Percentiles rank a stretch among this genome's conserved stretches.
These are phyloP conservation scores for Fraxinus angustifolia DNA, from an alignment of 305 asterid species.

Conservation along the genomic window DNA sequence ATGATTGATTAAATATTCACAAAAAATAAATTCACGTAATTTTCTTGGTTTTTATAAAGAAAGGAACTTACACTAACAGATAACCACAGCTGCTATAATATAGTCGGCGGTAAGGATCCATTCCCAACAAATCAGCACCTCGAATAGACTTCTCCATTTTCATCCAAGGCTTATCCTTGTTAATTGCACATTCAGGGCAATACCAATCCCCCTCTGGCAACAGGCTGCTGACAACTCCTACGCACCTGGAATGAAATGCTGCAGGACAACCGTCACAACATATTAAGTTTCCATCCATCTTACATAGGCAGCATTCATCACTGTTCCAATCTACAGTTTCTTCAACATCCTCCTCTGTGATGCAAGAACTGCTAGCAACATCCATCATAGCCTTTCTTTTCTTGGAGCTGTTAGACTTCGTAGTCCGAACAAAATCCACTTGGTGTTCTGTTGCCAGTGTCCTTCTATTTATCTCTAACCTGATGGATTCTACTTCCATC, in stretches of 20 bases:
- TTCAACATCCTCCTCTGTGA: slow-evolving; percentile 58
- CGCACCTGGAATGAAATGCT: slow-evolving; percentile 88
- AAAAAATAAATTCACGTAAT: slow-evolving; percentile 14
- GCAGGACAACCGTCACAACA: slow-evolving; percentile 99
- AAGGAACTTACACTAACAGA: slow-evolving; percentile 80
- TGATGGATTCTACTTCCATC: slow-evolving; percentile 64
- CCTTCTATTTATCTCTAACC: slow-evolving; percentile 69
- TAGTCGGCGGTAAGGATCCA: slow-evolving; percentile 66
- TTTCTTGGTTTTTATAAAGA: slow-evolving; percentile 17
- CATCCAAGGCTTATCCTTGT: slow-evolving; percentile 63
- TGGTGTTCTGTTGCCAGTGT: slow-evolving; percentile 44
- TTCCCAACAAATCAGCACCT: slow-evolving; percentile 73
- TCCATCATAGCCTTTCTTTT: slow-evolving; percentile 54
- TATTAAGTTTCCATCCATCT: slow-evolving; percentile 87
- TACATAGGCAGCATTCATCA: slow-evolving; percentile 93
- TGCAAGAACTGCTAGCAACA: slow-evolving; percentile 55
- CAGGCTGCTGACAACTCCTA: slow-evolving; percentile 68
- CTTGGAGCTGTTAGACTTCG: slow-evolving; percentile 45
- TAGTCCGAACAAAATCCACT: slow-evolving; percentile 44
- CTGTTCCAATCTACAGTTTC: slow-evolving; percentile 65
- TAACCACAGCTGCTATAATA: slow-evolving; percentile 81
- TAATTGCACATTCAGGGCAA: slow-evolving; percentile 86
- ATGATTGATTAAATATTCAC: slow-evolving; percentile 12
- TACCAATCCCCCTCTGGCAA: slow-evolving; percentile 99
- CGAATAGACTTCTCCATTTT: slow-evolving; percentile 58